Conservation (phyloP, 345 rosid genomes). For the Iberis pinnata region DNA sequence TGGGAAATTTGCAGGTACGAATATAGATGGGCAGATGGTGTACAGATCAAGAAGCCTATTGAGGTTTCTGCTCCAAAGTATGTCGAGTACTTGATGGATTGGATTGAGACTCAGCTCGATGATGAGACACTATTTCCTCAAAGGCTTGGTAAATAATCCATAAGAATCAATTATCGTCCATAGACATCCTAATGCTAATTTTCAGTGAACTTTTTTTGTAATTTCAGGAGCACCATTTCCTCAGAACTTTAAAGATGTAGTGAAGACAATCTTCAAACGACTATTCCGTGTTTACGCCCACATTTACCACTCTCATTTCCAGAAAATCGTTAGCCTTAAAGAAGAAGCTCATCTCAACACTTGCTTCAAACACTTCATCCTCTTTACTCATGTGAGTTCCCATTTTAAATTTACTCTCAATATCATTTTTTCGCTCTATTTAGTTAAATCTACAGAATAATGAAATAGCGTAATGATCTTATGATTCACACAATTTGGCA, state of each 20-base stretch:
- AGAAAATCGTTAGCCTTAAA: slow-evolving; percentile 95
- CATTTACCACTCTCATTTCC: slow-evolving; percentile 93
- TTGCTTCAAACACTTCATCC: slow-evolving; percentile 96
- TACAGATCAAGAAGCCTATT: slow-evolving; percentile 93
- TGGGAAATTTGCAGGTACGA: slow-evolving; percentile 56
- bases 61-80: slow-evolving; percentile 99
- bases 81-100: slow-evolving; percentile 97
- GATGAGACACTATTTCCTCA: slow-evolving; percentile 96
- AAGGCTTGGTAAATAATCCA: slow-evolving; percentile 64
- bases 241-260: slow-evolving; percentile 89
- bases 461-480: too few species aligned
- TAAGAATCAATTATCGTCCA: too few species aligned
- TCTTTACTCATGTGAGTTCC: slow-evolving; percentile 82
- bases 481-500: too few species aligned
- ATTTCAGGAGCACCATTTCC: slow-evolving; percentile 90
- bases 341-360: slow-evolving; percentile 99
- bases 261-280: slow-evolving; percentile 90
- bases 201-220: neutral
- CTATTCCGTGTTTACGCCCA: slow-evolving; percentile 97
- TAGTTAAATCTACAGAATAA: too few species aligned
- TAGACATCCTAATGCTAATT: neutral
- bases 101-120: slow-evolving; percentile 96
- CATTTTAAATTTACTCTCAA: neutral
- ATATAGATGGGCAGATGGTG: slow-evolving; percentile 99
- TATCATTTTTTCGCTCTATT: too few species aligned